These are phyloP conservation scores for Globisporangium paroecandrum DNA, from an alignment of 352 stramenopile genomes.

Conservation along the genomic window DNA sequence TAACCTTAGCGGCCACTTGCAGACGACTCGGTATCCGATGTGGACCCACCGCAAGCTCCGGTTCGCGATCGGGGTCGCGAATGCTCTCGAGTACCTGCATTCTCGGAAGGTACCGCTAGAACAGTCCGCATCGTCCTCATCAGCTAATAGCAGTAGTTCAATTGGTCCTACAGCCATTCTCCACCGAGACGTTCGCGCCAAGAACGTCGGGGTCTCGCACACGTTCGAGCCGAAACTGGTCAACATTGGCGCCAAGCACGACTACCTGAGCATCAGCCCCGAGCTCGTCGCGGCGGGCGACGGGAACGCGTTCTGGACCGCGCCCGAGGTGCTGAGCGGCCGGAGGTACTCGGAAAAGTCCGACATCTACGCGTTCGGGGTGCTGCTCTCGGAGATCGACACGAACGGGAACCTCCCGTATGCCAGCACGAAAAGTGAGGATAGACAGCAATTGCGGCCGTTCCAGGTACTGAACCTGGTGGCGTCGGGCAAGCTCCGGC, in stretches of 20 bases:
- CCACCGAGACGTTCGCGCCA: slow-evolving; percentile 43
- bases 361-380: slow-evolving; percentile 38
- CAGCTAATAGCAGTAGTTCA: background rate
- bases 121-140: background rate
- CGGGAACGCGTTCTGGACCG: slow-evolving; percentile 28
- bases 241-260: slow-evolving; percentile 28
- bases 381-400: slow-evolving; percentile 38
- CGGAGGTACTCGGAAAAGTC: slow-evolving; percentile 22
- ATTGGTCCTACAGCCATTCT: slow-evolving; percentile 15
- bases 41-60: slow-evolving; percentile 28
- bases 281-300: slow-evolving; percentile 16
- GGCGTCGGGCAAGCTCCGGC: background rate
- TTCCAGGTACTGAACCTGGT: slow-evolving; percentile 14
- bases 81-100: slow-evolving; percentile 38
- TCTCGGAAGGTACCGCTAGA: background rate
- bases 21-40: background rate
- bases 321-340: slow-evolving; percentile 33
- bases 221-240: slow-evolving; percentile 33
- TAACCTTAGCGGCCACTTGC: slow-evolving; percentile 24
- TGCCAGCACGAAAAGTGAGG: background rate
- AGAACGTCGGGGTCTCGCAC: slow-evolving; percentile 32
- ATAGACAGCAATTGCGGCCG: background rate
- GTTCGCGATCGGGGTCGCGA: slow-evolving; percentile 29
- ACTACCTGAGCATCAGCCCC: background rate
- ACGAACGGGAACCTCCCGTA: background rate